Evolutionary conservation across 805 yeast genomes (phyloP), one percentile per base, ranked within the genome.

Genomic region (Candida dajiaensis): DNA sequence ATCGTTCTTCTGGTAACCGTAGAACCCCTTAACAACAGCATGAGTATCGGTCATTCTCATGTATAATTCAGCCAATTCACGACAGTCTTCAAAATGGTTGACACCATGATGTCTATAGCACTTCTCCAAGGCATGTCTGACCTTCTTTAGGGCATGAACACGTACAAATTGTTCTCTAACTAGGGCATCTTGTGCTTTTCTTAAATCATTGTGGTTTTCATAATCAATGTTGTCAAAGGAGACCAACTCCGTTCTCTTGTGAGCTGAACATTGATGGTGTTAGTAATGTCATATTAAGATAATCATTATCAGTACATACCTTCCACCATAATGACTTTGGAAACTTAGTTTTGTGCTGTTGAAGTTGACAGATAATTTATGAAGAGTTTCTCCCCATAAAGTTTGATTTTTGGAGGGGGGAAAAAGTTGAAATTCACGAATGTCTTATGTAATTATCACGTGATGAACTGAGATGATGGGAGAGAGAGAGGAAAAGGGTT

Each of bases 1-100:
- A 62, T 86, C 95, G 68, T 86, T 86, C 76, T 87, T 83, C 71
- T 87, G 95, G 70, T 86, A 85, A n/a, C 89, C 92, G 61, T 81
- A 70, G 68, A 75, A 85, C 39, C 95, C 95, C 55, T 78, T 76
- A 50, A 83, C 74, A 55, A 80, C 77, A 55, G 83, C 77, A 43
- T 74, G 56, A 11, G 54, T 67, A 47, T 88, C 90, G 47, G 86
- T 71, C 85, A 87, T 73, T 57, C 83, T 85, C 71, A 87, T 69
- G 65, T 87, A 86, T 51, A 71, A 79, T 68, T 84, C 83, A 26
- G 89, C 85, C 57, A 87, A 71, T 41, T 85, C 86, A 65, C 83
- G 78, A 70, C 95, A 87, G 65, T 85, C 87, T 69, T 85, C 89
- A 58, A 76, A 76, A 49, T 80, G 83, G 69, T 85, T 85, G 20